Evolutionary conservation across 495 filamentous ascomycete genomes (phyloP).

Genomic region (Penicillium fimorum): DNA sequence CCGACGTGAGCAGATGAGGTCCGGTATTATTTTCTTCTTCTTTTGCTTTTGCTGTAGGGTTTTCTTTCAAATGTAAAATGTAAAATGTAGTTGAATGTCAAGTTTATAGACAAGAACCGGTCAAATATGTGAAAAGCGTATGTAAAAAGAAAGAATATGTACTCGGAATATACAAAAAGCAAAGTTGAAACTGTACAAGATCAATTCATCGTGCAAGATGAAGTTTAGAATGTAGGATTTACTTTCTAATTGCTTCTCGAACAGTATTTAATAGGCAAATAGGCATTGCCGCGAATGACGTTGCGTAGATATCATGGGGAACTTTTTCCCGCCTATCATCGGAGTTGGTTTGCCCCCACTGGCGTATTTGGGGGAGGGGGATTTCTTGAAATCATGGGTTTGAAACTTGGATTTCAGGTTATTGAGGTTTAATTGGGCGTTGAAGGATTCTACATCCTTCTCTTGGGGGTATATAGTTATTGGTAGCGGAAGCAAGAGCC

Average conservation of each 20-base stretch:
- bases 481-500: not conserved
- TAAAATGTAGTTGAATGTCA: not conserved
- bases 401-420: not conserved
- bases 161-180: conserved; percentile 2
- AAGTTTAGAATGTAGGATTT: not conserved
- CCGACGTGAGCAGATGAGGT: not conserved
- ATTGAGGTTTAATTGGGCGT: not conserved
- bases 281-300: conserved; percentile 12
- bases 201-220: conserved; percentile 3
- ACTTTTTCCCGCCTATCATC: conserved; percentile 11
- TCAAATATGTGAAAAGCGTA: not conserved
- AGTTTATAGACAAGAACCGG: not conserved
- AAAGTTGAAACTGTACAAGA: conserved; percentile 5
- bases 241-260: not conserved
- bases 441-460: not conserved
- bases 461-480: not conserved
- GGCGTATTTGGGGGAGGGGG: not conserved
- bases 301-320: conserved; percentile 11
- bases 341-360: not conserved
- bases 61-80: not conserved
- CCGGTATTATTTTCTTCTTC: not conserved
- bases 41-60: not conserved
- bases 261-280: not conserved
- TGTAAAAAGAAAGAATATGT: conserved; percentile 3
- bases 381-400: not conserved